These are phyloP conservation scores for Rhynchosporium agropyri DNA, from an alignment of 2,329 filamentous ascomycete species.

Conservation along the genomic window DNA sequence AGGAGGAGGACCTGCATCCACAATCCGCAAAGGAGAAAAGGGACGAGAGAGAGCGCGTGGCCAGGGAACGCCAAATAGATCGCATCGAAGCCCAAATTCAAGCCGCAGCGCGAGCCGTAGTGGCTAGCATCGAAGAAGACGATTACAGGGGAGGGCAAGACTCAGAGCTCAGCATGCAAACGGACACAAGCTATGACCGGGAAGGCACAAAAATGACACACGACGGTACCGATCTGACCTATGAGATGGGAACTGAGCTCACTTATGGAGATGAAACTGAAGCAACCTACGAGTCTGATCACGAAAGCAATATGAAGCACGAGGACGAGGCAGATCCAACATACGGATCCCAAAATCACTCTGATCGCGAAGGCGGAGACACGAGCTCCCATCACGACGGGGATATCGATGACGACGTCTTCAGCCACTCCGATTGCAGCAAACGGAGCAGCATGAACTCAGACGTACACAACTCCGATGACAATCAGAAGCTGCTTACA, in stretches of 20 bases:
- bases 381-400: constrained; percentile 41
- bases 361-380: constrained; percentile 36
- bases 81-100: constrained; percentile 56
- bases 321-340: constrained; percentile 20
- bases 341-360: constrained; percentile 25
- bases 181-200: constrained; percentile 39
- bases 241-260: constrained; percentile 33
- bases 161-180: constrained; percentile 42
- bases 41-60: constrained; percentile 31
- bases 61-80: constrained; percentile 35
- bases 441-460: constrained; percentile 38
- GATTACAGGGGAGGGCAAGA: constrained; percentile 39
- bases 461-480: constrained; percentile 34
- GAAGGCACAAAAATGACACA: constrained; percentile 39
- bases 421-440: constrained; percentile 36
- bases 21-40: constrained; percentile 15
- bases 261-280: constrained; percentile 28
- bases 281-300: constrained; percentile 23
- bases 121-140: constrained; percentile 51
- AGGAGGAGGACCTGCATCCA: constrained; percentile 12
- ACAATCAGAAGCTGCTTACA: constrained; percentile 37
- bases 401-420: constrained; percentile 43
- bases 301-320: constrained; percentile 23
- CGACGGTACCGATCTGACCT: constrained; percentile 32
- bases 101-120: constrained; percentile 54